Conservation (phyloP, 129 eudicot species). For the Ambrosia artemisiifolia region DNA sequence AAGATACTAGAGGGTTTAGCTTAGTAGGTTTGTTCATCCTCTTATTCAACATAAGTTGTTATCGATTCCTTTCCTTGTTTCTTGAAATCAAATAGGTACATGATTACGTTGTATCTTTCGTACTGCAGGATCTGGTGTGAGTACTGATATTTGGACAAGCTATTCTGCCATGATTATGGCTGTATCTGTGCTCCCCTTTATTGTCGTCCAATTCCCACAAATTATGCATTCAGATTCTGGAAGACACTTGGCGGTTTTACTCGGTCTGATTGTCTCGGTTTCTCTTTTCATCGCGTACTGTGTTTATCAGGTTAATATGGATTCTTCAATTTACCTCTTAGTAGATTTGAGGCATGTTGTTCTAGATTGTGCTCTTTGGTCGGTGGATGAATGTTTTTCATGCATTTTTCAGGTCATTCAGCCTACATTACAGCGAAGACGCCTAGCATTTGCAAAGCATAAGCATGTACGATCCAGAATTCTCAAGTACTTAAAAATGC, state of each 20-base stretch:
- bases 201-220: slow-evolving; percentile 79
- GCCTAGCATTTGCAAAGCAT: slow-evolving; percentile 67
- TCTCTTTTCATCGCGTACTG: slow-evolving; percentile 61
- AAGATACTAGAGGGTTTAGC: slow-evolving; percentile 61
- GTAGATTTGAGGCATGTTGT: neutral
- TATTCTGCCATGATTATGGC: slow-evolving; percentile 83
- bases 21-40: slow-evolving; percentile 52
- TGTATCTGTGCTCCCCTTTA: slow-evolving; percentile 62
- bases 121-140: slow-evolving; percentile 75
- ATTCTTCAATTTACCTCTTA: slow-evolving; percentile 7
- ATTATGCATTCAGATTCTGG: slow-evolving; percentile 60
- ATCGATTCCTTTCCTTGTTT: neutral
- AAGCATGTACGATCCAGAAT: slow-evolving; percentile 68
- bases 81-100: neutral
- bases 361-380: neutral
- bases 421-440: slow-evolving; percentile 67
- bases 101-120: slow-evolving; percentile 11
- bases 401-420: slow-evolving; percentile 50
- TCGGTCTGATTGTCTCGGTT: slow-evolving; percentile 59
- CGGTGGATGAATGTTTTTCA: neutral
- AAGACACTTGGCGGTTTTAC: slow-evolving; percentile 70
- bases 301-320: slow-evolving; percentile 70
- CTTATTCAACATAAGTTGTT: neutral
- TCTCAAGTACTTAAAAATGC: slow-evolving; percentile 45
- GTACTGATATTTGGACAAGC: slow-evolving; percentile 84